Evolutionary conservation across 176 grass and related monocot genomes (phyloP).

Genomic region (Aegilops sharonensis): DNA sequence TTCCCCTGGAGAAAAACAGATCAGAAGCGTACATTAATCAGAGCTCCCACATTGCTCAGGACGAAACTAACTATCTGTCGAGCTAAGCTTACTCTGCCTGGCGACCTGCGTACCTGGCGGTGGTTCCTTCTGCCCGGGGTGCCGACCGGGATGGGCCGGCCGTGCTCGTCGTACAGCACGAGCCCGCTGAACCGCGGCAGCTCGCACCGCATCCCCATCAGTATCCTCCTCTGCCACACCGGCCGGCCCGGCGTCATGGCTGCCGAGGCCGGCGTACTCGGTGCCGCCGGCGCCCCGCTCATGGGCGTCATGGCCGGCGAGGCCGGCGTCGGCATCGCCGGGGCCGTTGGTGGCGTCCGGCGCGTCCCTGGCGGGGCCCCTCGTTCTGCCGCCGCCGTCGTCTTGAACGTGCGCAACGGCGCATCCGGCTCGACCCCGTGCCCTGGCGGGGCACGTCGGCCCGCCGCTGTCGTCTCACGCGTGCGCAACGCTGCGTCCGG

Average conservation of each 20-base stretch:
- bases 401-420: neutral
- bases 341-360: neutral
- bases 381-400: too few species aligned
- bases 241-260: constrained; percentile 41
- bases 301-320: neutral
- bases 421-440: neutral
- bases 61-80: neutral
- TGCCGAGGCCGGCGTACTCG: neutral
- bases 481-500: neutral
- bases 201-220: constrained; percentile 48
- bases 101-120: neutral
- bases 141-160: constrained; percentile 3
- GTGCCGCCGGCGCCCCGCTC: constrained; percentile 5
- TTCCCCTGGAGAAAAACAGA: constrained; percentile 19
- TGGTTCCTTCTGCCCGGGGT: constrained; percentile 19
- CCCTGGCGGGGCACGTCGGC: neutral
- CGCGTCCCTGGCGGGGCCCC: neutral
- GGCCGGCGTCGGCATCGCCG: neutral
- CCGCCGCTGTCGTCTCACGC: neutral
- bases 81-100: neutral
- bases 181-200: constrained; percentile 50
- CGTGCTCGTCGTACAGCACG: constrained; percentile 46
- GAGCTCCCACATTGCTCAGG: too few species aligned
- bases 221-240: constrained; percentile 49
- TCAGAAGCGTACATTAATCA: too few species aligned